Conservation (phyloP, 305 asterid species). For the Fraxinus velutina region DNA sequence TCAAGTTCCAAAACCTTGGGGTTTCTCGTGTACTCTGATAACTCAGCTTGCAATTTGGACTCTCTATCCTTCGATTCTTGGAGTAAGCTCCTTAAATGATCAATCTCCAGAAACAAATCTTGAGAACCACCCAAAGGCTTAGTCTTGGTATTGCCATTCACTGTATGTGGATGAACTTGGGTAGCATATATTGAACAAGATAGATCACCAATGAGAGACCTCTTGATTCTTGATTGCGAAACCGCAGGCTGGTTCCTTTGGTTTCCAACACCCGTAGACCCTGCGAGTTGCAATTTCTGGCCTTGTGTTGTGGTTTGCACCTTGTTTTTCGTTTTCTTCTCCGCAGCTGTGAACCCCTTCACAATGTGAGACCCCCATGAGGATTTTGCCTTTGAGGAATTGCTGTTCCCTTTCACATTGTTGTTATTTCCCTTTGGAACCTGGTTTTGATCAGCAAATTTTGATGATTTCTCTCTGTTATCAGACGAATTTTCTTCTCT, state of each 20-base stretch:
- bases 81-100: constrained; percentile 66
- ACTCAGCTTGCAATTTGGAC: constrained; percentile 62
- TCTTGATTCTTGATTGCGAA: constrained; percentile 58
- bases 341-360: constrained; percentile 78
- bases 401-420: constrained; percentile 52
- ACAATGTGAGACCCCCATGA: constrained; percentile 88
- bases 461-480: constrained; percentile 49
- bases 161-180: constrained; percentile 67
- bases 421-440: constrained; percentile 37
- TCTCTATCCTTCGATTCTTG: constrained; percentile 87
- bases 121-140: constrained; percentile 48
- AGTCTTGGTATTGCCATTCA: constrained; percentile 34
- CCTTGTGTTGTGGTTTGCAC: constrained; percentile 49
- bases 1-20: constrained; percentile 53
- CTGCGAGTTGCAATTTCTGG: constrained; percentile 49
- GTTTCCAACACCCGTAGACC: constrained; percentile 29
- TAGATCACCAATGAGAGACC: constrained; percentile 77
- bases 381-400: constrained; percentile 59
- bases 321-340: constrained; percentile 60
- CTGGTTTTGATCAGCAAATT: constrained; percentile 70
- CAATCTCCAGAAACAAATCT: constrained; percentile 77
- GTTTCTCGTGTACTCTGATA: constrained; percentile 46
- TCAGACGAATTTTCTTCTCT: constrained; percentile 61
- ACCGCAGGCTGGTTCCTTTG: constrained; percentile 40
- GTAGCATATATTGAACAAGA: constrained; percentile 56